Percentiles rank a stretch among this genome's conserved stretches.
These are phyloP conservation scores for Blepharisma undulans DNA, from an alignment of 169 alveolate genomes.

Conservation along the genomic window DNA sequence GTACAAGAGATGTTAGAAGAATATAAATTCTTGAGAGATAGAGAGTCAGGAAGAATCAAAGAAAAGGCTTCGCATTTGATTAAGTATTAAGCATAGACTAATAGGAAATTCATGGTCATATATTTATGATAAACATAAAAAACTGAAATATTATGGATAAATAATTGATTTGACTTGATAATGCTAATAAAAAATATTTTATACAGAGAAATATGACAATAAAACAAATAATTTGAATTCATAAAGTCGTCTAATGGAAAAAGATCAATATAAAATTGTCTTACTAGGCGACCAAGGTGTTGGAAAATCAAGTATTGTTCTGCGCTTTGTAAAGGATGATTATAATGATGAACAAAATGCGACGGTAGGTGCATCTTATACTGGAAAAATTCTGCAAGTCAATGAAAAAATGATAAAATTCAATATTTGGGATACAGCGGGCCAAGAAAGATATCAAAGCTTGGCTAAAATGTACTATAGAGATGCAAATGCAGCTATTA, in stretches of 20 bases:
- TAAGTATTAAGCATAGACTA: not conserved
- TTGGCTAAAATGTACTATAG: slow-evolving; percentile 65
- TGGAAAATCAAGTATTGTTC: slow-evolving; percentile 56
- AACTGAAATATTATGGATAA: no score
- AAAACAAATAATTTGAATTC: not conserved
- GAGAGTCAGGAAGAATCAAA: not conserved
- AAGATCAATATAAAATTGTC: slow-evolving; percentile 40
- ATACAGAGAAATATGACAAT: no score
- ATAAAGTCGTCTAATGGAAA: not conserved
- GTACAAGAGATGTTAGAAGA: not conserved
- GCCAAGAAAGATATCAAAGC: slow-evolving; percentile 69
- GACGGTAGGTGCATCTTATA: slow-evolving; percentile 59
- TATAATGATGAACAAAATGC: slow-evolving; percentile 31
- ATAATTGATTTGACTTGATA: not conserved
- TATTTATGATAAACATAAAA: no score
- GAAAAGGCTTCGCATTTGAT: not conserved
- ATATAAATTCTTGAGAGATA: not conserved
- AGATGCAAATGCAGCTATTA: slow-evolving; percentile 65
- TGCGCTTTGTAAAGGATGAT: slow-evolving; percentile 39
- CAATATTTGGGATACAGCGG: slow-evolving; percentile 78
- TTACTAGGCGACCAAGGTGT: slow-evolving; percentile 57
- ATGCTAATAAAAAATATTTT: no score
- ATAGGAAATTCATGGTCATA: not conserved
- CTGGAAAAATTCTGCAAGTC: slow-evolving; percentile 46
- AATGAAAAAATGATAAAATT: slow-evolving; percentile 47